Base-by-base conservation (phyloP, 257 asterid genomes). In the Handroanthus guayacan region DNA sequence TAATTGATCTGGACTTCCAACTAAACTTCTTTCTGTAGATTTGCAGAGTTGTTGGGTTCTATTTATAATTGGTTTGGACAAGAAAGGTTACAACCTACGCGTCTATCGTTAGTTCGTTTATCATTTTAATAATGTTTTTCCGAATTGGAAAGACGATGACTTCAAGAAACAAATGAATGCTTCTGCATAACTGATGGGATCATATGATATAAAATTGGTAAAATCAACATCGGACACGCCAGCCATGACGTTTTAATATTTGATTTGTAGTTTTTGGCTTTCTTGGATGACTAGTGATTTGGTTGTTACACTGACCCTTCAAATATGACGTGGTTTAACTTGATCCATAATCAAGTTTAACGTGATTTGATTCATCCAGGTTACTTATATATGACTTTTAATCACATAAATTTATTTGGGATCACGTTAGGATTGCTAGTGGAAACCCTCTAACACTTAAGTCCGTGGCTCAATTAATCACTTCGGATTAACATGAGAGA, bases 11-110 rank as follows among this genome's bases (percentile, higher is more conserved):
- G 5, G 25, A 48, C 3, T 45, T 65, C 9, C 58, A 44, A 25
- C 10, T 7, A 25, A 44, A 44, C 5, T 13, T 55, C 13, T 54
- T 56, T 62, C 43, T 52, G 14, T 63, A 10, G 43, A 18, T 18
- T 51, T 69, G 6, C 14, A 18, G 71, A 77, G 45, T 43, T 36
- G 34, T 16, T 63, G 38, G 17, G 63, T 71, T 44, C 74, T 62
- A 78, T 78, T 63, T 78, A 78, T 78, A 55, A 64, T 41, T 41
- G 56, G 48, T 37, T n/a, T n/a, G 47, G 5, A n/a, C 36, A 10
- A 41, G 70, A 57, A 57, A 56, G 17, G 31, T 10, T 54, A 6
- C 5, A 12, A 13, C 7, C 13, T 55, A 20, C 48, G 13, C 34
- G 34, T 57, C 16, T 4, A 8, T 34, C 47, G 58, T 39, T 64